These are phyloP conservation scores for Mortierella sp. DNA, from an alignment of 371 early-diverging fungal species.

Conservation along the genomic window DNA sequence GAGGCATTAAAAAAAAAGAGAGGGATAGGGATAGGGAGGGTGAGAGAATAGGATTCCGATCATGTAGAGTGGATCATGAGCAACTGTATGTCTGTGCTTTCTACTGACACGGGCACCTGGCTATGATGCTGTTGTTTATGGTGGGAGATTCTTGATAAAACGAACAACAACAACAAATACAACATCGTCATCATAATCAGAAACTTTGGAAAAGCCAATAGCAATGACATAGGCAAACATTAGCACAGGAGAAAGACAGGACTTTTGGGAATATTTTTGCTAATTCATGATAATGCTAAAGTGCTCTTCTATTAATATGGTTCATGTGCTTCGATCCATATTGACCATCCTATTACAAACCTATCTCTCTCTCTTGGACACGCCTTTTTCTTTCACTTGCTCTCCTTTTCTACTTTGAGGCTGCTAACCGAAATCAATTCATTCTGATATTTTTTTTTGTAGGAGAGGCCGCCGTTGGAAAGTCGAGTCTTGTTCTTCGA, in stretches of 20 bases:
- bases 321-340: neutral
- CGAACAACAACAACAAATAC: neutral
- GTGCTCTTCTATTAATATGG: neutral
- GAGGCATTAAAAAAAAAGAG: neutral
- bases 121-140: neutral
- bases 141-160: neutral
- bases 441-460: constrained; percentile 22
- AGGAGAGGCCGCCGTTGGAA: constrained; percentile 92
- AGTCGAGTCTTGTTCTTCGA: constrained; percentile 85
- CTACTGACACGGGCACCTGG: neutral
- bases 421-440: constrained; percentile 5
- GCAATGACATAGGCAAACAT: neutral
- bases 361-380: neutral
- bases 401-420: neutral
- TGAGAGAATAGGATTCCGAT: neutral
- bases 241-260: constrained; percentile 1
- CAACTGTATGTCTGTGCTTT: constrained; percentile 7
- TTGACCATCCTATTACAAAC: neutral
- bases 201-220: neutral
- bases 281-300: neutral
- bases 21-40: neutral
- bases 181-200: neutral
- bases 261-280: constrained; percentile 29
- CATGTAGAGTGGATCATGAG: neutral
- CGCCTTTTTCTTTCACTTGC: neutral